A percentile compares a stretch with the other conserved stretches of the same genome.
Evolutionary conservation across 768 basidiomycete genomes (phyloP).

Genomic region (Leccinum broughii): DNA sequence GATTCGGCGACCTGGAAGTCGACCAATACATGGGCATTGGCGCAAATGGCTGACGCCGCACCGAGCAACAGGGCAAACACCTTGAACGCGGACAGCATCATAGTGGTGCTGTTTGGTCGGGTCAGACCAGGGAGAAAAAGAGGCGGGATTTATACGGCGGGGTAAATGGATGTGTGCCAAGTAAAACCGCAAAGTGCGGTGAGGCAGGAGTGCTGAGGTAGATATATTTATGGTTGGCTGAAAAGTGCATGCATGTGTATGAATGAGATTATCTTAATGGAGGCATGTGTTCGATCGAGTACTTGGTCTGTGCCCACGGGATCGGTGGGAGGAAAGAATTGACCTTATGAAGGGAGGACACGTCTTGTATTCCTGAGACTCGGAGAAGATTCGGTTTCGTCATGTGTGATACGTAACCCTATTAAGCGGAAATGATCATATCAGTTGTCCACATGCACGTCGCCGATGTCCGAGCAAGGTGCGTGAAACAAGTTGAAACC

Average conservation of each 20-base stretch:
- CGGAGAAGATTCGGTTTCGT: background rate
- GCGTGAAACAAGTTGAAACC: background rate
- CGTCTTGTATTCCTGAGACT: background rate
- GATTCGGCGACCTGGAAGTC: conserved; percentile 77
- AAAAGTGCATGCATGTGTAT: background rate
- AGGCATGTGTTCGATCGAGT: background rate
- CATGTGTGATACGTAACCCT: background rate
- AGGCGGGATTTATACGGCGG: conserved; percentile 10
- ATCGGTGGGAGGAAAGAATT: background rate
- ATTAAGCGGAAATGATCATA: background rate
- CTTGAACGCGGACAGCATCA: conserved; percentile 25
- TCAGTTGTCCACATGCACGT: background rate
- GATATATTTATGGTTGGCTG: conserved; percentile 3
- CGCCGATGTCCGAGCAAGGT: background rate
- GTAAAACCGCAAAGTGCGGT: background rate
- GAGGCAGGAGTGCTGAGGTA: background rate
- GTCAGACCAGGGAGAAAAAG: background rate
- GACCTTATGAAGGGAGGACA: background rate
- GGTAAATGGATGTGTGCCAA: background rate
- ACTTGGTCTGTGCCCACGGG: background rate
- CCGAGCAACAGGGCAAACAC: conserved; percentile 16
- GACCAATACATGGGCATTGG: conserved; percentile 37
- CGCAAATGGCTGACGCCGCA: conserved; percentile 9
- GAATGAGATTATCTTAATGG: background rate
- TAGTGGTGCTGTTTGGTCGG: conserved; percentile 4